phyloP scores from a whole-genome alignment of 1,139 yeast genomes.

The Debaryomyces fabryi region DNA sequence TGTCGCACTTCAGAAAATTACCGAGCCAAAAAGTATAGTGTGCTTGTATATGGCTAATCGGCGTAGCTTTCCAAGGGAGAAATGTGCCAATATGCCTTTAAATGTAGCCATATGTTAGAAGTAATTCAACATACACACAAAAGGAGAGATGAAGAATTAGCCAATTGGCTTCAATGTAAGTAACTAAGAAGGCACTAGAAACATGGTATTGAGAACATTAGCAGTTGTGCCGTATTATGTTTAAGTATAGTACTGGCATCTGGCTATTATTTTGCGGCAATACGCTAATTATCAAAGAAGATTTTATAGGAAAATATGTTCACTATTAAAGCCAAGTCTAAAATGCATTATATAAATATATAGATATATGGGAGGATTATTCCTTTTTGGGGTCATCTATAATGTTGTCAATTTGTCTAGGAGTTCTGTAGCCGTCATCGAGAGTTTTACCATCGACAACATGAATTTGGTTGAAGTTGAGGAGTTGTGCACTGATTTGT shows the following conservation, averaged over 20 bases:
- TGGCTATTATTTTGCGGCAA: too few species aligned
- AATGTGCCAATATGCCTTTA: not conserved
- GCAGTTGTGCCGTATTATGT: too few species aligned
- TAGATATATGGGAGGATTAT: not conserved
- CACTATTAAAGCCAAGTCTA: not conserved
- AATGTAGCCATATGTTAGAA: not conserved
- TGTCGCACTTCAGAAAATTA: not conserved
- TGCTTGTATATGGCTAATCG: not conserved
- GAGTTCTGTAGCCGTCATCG: conserved; percentile 26
- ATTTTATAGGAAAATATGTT: not conserved
- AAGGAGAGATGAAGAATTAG: not conserved
- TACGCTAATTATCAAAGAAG: too few species aligned
- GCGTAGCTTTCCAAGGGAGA: not conserved
- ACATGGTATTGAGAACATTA: too few species aligned
- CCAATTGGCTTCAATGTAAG: not conserved
- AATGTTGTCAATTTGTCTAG: conserved; percentile 27
- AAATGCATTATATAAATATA: not conserved
- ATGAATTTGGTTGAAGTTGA: conserved; percentile 21
- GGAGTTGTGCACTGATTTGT: conserved; percentile 50
- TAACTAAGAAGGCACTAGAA: not conserved
- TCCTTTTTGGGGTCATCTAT: conserved; percentile 17
- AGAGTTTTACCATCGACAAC: conserved; percentile 35
- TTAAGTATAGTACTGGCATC: too few species aligned
- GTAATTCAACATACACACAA: not conserved
- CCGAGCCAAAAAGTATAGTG: not conserved